Evolutionary conservation across 345 rosid species (phyloP).

Genomic region (Salix dunnii): DNA sequence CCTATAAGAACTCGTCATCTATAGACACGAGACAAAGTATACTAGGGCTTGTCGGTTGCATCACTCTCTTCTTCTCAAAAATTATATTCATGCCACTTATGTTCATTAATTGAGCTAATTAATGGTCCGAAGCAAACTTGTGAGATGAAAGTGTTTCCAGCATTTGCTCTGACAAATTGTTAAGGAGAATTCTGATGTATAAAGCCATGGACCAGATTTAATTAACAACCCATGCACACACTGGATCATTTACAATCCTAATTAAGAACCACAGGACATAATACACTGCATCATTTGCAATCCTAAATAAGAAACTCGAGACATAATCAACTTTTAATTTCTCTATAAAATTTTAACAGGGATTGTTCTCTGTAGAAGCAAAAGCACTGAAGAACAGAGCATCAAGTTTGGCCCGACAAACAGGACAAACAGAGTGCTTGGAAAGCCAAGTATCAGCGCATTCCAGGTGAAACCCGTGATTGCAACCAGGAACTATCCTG

Average conservation of each 20-base stretch:
- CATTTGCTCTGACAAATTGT: neutral
- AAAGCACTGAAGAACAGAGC: conserved; percentile 17
- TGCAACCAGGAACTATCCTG: conserved; percentile 74
- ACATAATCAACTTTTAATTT: neutral
- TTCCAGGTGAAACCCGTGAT: conserved; percentile 72
- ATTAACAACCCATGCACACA: neutral
- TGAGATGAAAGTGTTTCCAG: neutral
- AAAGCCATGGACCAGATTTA: too few species aligned
- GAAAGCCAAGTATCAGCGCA: conserved; percentile 89
- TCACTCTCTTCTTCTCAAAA: neutral
- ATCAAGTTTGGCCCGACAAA: conserved; percentile 57
- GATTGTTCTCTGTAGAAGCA: neutral
- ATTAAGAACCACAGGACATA: neutral
- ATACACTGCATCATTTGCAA: neutral
- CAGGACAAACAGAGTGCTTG: conserved; percentile 56
- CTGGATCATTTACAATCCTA: neutral
- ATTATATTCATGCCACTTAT: neutral
- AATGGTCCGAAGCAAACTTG: neutral
- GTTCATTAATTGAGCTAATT: too few species aligned
- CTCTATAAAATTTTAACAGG: conserved; percentile 10
- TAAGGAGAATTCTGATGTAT: too few species aligned
- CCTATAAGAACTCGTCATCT: too few species aligned
- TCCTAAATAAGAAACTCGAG: neutral
- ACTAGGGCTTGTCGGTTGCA: neutral
- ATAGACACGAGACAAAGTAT: neutral